A percentile compares a stretch with the other conserved stretches of the same genome.
phyloP scores from a whole-genome alignment of 176 grass and related monocot genomes.

The Oryza australiensis region DNA sequence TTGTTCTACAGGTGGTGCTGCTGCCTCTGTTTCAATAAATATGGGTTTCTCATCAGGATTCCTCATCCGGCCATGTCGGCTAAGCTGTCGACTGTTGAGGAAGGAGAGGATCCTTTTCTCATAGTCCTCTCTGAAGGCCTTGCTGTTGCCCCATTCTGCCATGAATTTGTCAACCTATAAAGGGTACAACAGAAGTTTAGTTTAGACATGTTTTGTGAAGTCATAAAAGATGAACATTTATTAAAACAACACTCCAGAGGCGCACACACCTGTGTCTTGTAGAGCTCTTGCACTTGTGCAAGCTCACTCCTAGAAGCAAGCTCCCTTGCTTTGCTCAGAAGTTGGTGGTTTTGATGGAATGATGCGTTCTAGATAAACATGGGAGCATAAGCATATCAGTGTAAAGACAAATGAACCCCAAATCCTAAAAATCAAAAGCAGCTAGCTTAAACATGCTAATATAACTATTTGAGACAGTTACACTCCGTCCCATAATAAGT shows the following conservation, averaged over 20 bases:
- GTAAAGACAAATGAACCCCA: background rate
- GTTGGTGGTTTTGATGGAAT: constrained; percentile 61
- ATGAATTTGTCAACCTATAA: constrained; percentile 79
- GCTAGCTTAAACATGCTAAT: constrained; percentile 4
- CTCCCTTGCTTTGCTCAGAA: constrained; percentile 69
- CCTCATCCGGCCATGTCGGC: constrained; percentile 82
- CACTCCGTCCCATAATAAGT: too few species aligned
- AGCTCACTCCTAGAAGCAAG: constrained; percentile 73
- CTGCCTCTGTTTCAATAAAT: constrained; percentile 40
- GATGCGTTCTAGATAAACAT: constrained; percentile 61
- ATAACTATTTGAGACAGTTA: background rate
- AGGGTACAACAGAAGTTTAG: constrained; percentile 26
- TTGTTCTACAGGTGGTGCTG: constrained; percentile 30
- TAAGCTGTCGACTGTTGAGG: constrained; percentile 64
- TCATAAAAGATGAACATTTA: background rate
- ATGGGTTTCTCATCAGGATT: constrained; percentile 94
- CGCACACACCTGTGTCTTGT: constrained; percentile 72
- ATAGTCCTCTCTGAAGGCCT: constrained; percentile 85
- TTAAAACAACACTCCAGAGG: background rate
- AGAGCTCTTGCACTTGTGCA: constrained; percentile 64
- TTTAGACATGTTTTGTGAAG: constrained; percentile 13
- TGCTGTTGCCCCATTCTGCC: constrained; percentile 67
- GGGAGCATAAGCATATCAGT: constrained; percentile 35
- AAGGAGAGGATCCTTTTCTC: constrained; percentile 81
- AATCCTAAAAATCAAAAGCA: background rate